phyloP scores from a whole-genome alignment of 371 early-diverging fungal genomes.

The Mucor racemosus region DNA sequence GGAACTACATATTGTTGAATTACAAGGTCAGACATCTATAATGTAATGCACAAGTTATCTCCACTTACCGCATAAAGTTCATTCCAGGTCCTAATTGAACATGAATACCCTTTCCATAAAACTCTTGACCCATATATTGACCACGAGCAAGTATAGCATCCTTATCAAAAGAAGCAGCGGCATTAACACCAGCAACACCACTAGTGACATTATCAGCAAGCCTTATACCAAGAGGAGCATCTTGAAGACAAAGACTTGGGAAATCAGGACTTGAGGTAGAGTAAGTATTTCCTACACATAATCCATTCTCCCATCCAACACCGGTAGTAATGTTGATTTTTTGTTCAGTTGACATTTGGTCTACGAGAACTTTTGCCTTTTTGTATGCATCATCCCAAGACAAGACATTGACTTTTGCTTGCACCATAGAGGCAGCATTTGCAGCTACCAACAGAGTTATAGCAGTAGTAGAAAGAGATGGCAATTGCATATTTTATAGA shows the following conservation, averaged over 20 bases:
- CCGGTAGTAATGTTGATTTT: slow-evolving; percentile 54
- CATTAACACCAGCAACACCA: slow-evolving; percentile 58
- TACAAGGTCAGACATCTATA: not conserved
- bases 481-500: slow-evolving; percentile 13
- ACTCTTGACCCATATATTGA: slow-evolving; percentile 56
- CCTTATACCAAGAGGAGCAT: slow-evolving; percentile 46
- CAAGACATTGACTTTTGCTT: slow-evolving; percentile 16
- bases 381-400: slow-evolving; percentile 47
- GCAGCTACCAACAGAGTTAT: slow-evolving; percentile 7
- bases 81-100: slow-evolving; percentile 54
- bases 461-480: slow-evolving; percentile 23
- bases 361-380: slow-evolving; percentile 36
- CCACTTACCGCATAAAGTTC: slow-evolving; percentile 37
- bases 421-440: not conserved
- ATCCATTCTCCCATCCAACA: slow-evolving; percentile 40
- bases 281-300: slow-evolving; percentile 60
- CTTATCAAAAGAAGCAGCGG: slow-evolving; percentile 59
- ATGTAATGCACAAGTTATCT: no score
- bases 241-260: slow-evolving; percentile 61
- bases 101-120: slow-evolving; percentile 54
- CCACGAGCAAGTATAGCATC: slow-evolving; percentile 52
- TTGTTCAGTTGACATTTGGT: slow-evolving; percentile 40
- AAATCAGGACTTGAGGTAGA: slow-evolving; percentile 35
- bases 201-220: slow-evolving; percentile 44
- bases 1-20: slow-evolving; percentile 20